Conservation (phyloP, 1,139 yeast genomes). For the Debaryomyces psychrophilus region DNA sequence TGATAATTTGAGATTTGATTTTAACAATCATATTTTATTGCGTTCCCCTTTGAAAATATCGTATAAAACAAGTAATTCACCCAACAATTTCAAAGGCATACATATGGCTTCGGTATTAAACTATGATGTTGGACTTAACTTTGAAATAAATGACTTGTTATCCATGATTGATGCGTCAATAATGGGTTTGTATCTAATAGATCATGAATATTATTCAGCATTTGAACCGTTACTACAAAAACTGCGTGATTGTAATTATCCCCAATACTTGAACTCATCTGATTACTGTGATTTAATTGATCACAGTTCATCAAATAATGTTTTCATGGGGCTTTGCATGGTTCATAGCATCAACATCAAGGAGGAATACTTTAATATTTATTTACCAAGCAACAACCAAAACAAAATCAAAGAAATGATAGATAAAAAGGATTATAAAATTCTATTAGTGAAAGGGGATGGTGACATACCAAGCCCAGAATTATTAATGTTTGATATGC, state of each 20-base stretch:
- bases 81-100: conserved; percentile 36
- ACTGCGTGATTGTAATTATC: conserved; percentile 10
- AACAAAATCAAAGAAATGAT: conserved; percentile 18
- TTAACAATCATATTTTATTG: conserved; percentile 48
- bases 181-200: conserved; percentile 49
- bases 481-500: conserved; percentile 29
- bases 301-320: conserved; percentile 15
- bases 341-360: conserved; percentile 63
- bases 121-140: conserved; percentile 25
- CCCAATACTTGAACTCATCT: conserved; percentile 25
- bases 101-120: conserved; percentile 41
- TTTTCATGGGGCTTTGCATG: conserved; percentile 49
- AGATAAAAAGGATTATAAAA: conserved; percentile 27
- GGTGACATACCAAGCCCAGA: conserved; percentile 53
- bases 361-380: conserved; percentile 51
- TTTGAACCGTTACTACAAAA: not conserved
- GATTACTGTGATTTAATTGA: conserved; percentile 20
- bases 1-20: conserved; percentile 39
- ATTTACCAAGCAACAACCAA: conserved; percentile 49
- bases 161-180: conserved; percentile 57
- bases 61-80: conserved; percentile 28
- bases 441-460: conserved; percentile 64
- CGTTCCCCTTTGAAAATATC: conserved; percentile 54
- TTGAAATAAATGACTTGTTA: conserved; percentile 42
- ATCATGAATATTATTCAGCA: conserved; percentile 21